phyloP scores from a whole-genome alignment of 192 early-diverging fungal genomes.

The Coemansia sp. region DNA sequence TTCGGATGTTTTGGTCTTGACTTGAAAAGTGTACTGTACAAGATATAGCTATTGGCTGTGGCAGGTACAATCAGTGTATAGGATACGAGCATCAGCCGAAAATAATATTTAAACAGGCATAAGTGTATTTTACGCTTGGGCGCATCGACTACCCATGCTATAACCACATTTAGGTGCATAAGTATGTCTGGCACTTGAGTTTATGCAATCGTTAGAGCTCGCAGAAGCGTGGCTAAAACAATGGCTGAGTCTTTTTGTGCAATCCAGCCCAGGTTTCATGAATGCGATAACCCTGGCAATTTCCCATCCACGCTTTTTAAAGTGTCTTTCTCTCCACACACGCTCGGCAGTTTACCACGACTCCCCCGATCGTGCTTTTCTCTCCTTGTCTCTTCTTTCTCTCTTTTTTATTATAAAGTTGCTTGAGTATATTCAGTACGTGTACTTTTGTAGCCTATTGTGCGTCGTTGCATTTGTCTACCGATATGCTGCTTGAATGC shows the following conservation, averaged over 20 bases:
- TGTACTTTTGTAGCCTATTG: neutral
- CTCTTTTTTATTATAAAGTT: neutral
- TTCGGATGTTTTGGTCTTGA: neutral
- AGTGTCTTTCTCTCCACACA: constrained; percentile 21
- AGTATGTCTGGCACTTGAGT: neutral
- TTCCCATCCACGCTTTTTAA: constrained; percentile 13
- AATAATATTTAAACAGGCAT: neutral
- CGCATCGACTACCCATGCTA: neutral
- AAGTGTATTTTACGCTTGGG: neutral
- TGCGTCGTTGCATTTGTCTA: too few species aligned
- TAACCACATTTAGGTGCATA: neutral
- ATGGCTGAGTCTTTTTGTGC: constrained; percentile 8
- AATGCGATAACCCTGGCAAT: neutral
- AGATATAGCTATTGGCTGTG: neutral
- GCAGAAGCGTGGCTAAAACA: constrained; percentile 12
- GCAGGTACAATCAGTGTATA: neutral
- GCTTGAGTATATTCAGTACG: neutral
- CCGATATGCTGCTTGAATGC: too few species aligned
- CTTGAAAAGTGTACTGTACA: neutral
- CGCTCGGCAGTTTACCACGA: constrained; percentile 6
- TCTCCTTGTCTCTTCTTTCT: neutral
- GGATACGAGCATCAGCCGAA: neutral
- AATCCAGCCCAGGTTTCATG: constrained; percentile 15
- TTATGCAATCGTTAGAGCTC: neutral
- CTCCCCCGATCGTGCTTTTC: neutral